Conservation (phyloP, 2,329 filamentous ascomycete species). For the Botrytis deweyae region DNA sequence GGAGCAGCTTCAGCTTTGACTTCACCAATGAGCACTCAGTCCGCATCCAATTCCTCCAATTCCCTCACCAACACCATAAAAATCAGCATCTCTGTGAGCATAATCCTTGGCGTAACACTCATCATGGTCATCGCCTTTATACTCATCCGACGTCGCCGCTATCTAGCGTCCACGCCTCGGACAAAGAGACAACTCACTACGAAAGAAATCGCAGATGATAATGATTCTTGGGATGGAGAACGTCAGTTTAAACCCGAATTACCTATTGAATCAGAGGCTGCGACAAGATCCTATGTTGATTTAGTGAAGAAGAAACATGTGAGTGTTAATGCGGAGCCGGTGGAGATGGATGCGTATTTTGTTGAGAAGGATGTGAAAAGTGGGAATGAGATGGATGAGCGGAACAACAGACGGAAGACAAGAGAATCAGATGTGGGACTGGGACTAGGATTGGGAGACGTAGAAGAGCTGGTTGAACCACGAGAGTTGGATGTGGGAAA, state of each 20-base stretch:
- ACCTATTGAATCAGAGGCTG: neutral
- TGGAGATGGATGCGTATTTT: neutral
- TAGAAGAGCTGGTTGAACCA: conserved; percentile 1
- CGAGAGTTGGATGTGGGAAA: neutral
- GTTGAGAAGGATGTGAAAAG: neutral
- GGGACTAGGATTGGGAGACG: neutral
- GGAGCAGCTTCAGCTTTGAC: neutral
- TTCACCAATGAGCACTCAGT: neutral
- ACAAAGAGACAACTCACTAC: neutral
- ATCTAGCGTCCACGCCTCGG: neutral
- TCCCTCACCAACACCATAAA: neutral
- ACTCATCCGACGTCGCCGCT: neutral
- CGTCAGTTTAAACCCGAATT: neutral
- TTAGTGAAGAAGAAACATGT: neutral
- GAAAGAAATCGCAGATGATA: neutral
- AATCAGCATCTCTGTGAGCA: neutral
- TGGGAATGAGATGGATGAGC: neutral
- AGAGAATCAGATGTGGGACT: neutral
- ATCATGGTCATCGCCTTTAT: neutral
- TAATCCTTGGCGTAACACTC: neutral
- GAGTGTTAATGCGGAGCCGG: neutral
- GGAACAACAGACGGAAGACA: accelerated
- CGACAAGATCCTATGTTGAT: neutral
- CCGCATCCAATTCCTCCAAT: neutral
- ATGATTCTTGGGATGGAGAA: neutral